A percentile compares a stretch with the other conserved stretches of the same genome.
phyloP scores from a whole-genome alignment of 495 filamentous ascomycete species.

The Hypoxylon fuscum region DNA sequence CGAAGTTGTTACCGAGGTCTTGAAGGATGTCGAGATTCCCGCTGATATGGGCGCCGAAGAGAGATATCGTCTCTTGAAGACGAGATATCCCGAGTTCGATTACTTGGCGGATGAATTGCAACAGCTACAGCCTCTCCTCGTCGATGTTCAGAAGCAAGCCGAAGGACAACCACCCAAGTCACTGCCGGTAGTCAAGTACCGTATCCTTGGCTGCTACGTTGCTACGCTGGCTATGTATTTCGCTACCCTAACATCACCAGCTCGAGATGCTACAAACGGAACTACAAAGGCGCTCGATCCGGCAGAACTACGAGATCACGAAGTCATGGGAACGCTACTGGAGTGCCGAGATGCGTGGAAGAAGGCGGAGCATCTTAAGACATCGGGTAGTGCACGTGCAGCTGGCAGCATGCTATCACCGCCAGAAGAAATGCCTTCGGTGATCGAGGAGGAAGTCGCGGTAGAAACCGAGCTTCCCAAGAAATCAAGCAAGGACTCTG shows the following conservation, averaged over 20 bases:
- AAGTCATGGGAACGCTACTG: slow-evolving; percentile 85
- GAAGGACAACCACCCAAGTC: slow-evolving; percentile 65
- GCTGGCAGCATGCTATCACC: slow-evolving; percentile 46
- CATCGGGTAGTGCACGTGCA: slow-evolving; percentile 24
- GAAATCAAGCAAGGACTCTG: slow-evolving; percentile 39
- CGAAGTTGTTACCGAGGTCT: slow-evolving; percentile 77
- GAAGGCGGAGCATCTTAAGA: slow-evolving; percentile 69
- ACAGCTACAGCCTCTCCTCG: slow-evolving; percentile 71
- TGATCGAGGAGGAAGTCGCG: slow-evolving; percentile 42
- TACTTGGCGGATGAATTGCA: slow-evolving; percentile 82
- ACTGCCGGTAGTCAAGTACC: slow-evolving; percentile 72
- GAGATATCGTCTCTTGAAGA: slow-evolving; percentile 75
- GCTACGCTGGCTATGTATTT: slow-evolving; percentile 93
- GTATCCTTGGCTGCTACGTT: slow-evolving; percentile 82
- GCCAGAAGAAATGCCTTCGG: slow-evolving; percentile 45
- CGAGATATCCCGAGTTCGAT: slow-evolving; percentile 91
- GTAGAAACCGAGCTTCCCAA: slow-evolving; percentile 33
- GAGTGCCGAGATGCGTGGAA: slow-evolving; percentile 83
- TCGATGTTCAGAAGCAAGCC: slow-evolving; percentile 58
- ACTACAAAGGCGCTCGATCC: slow-evolving; percentile 67
- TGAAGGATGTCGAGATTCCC: slow-evolving; percentile 83
- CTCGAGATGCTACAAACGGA: slow-evolving; percentile 59
- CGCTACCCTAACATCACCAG: slow-evolving; percentile 80
- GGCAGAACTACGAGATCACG: slow-evolving; percentile 81
- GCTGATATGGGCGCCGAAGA: slow-evolving; percentile 81